Evolutionary conservation across 73 alveolate species (phyloP), one percentile per base, ranked within the genome.

Genomic region (Durusdinium trenchii): DNA sequence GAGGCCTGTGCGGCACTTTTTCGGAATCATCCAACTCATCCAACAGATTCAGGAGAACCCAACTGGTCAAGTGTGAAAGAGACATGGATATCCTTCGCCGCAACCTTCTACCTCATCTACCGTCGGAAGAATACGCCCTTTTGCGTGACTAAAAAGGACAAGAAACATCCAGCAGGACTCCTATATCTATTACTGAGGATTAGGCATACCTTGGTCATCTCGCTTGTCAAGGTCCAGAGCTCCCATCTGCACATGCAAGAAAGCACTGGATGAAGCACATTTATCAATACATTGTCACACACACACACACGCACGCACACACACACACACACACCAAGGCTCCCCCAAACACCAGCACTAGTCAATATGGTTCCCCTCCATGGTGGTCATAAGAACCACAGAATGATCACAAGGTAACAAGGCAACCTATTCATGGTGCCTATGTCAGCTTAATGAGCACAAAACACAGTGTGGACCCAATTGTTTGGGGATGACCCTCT

Each of bases 121-220:
- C 64, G 9, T 54, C 64, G 20, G 28, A 54, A 9, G 20, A 9
- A 54, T 20, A 54, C 64, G 20, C 64, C 9, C 64, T 12, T 20
- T 12, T 20, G 20, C 64, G 64, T 54, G 64, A 12, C 64, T 54
- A 20, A 3, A 14, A 18, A 67, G 42, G 43, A 18, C 42, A 42
- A 32, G 9, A 18, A 67, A 32, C 18, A 28, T 18, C n/a, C 30
- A 2, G 4, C 23, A 12, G 30, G n/a, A 60, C 18, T 60, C 73
- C 73, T 60, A 26, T 67, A 20, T 10, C n/a, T 42, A 67, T 30
- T 23, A 12, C 95, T 86, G 67, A 42, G 95, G 40, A 18, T 4
- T 46, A 30, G 2, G 47, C 95, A 86, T 18, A 16, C 95, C 95
- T 9, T 69, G 95, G 35, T 86, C 95, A 42, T 86, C 95, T 47